Evolutionary conservation across 345 rosid genomes (phyloP).

Genomic region (Pistacia vera): DNA sequence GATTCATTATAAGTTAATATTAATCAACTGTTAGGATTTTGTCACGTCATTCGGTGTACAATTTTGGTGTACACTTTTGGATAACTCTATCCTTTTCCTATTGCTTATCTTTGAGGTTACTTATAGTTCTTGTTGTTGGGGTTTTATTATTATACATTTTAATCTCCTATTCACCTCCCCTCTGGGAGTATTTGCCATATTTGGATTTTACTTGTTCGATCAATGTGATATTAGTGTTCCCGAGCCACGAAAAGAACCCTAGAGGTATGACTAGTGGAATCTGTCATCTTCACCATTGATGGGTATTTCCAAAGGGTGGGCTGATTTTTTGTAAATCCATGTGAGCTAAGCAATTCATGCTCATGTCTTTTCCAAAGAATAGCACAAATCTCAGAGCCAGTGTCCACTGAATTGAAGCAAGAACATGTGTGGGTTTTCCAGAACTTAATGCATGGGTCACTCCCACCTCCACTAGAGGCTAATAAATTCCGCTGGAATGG

Average conservation of each 20-base stretch:
- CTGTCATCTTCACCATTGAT: constrained; percentile 43
- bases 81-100: no score
- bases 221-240: constrained; percentile 12
- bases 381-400: constrained; percentile 45
- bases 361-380: constrained; percentile 44
- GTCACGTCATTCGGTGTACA: no score
- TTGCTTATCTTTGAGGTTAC: no score
- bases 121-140: no score
- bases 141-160: no score
- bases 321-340: constrained; percentile 35
- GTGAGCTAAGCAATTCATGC: constrained; percentile 46
- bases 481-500: constrained; percentile 43
- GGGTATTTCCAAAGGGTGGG: constrained; percentile 51
- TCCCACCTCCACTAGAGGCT: constrained; percentile 43
- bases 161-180: no score
- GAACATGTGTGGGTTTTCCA: constrained; percentile 42
- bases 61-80: no score
- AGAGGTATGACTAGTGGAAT: constrained; percentile 43
- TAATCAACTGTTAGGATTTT: no score
- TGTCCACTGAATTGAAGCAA: constrained; percentile 41
- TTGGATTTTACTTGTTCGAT: neutral
- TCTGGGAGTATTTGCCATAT: no score
- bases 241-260: constrained; percentile 49
- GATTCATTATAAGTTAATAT: no score
- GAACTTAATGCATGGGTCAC: constrained; percentile 39